phyloP scores from a whole-genome alignment of 371 early-diverging fungal species.

The Lichtheimia ramosa region DNA sequence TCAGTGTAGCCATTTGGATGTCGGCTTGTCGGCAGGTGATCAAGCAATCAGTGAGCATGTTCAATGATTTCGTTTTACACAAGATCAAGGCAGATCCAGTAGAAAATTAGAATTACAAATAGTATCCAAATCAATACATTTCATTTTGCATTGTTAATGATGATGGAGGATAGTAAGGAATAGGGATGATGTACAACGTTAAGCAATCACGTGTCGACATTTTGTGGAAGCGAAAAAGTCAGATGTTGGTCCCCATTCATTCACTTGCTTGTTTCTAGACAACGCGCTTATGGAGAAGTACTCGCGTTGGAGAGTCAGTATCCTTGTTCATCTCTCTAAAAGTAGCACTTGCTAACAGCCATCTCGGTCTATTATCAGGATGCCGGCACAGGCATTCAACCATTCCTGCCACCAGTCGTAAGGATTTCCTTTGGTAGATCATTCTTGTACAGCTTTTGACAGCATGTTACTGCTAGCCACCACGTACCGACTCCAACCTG shows the following conservation, averaged over 20 bases:
- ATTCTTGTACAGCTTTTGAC: background rate
- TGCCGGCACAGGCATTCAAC: conserved; percentile 86
- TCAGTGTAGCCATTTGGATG: conserved; percentile 75
- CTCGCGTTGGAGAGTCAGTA: conserved; percentile 67
- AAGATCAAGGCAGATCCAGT: conserved; percentile 8
- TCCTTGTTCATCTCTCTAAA: background rate
- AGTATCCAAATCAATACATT: too few relatives aligned
- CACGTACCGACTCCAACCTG: conserved; percentile 37
- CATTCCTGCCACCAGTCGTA: conserved; percentile 84
- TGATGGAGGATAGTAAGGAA: too few relatives aligned
- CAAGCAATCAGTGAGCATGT: conserved; percentile 31
- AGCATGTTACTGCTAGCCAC: conserved; percentile 25
- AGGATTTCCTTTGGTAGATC: conserved; percentile 3
- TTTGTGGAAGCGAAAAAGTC: too few relatives aligned
- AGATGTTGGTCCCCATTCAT: too few relatives aligned
- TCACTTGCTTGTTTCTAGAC: too few relatives aligned
- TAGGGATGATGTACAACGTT: too few relatives aligned
- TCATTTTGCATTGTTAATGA: too few relatives aligned
- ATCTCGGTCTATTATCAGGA: conserved; percentile 45
- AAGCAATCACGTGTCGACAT: too few relatives aligned
- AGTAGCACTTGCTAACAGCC: background rate
- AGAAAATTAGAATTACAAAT: too few relatives aligned
- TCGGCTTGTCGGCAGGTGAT: conserved; percentile 64
- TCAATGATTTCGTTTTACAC: conserved; percentile 36
- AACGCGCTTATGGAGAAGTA: conserved; percentile 58